Evolutionary conservation across 2,329 filamentous ascomycete species (phyloP).

Genomic region (Escovopsis weberi): DNA sequence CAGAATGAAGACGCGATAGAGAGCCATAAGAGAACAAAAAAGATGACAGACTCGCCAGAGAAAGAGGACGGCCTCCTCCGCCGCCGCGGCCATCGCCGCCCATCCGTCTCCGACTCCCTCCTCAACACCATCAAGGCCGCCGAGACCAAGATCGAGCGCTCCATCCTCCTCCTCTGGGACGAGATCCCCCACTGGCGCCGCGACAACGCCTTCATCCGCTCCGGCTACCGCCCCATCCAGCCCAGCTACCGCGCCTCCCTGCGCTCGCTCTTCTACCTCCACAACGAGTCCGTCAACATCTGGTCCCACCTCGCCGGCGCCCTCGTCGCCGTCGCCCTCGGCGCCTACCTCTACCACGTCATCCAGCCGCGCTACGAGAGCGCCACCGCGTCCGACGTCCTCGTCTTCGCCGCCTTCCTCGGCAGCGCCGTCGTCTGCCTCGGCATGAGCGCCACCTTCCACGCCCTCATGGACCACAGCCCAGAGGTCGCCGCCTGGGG

Average conservation of each 20-base stretch:
- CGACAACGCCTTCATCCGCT: slow-evolving; percentile 41
- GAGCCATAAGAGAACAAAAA: not conserved
- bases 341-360: slow-evolving; percentile 37
- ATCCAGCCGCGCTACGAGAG: slow-evolving; percentile 51
- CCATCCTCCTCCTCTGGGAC: slow-evolving; percentile 39
- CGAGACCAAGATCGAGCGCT: slow-evolving; percentile 25
- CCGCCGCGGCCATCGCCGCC: slow-evolving; percentile 15
- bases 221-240: slow-evolving; percentile 38
- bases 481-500: slow-evolving; percentile 63
- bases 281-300: slow-evolving; percentile 51
- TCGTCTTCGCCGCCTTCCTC: slow-evolving; percentile 69
- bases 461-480: slow-evolving; percentile 76
- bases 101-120: slow-evolving; percentile 15
- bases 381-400: slow-evolving; percentile 47
- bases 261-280: slow-evolving; percentile 35
- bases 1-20: no score
- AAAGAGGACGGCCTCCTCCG: slow-evolving; percentile 10
- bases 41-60: not conserved
- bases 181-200: slow-evolving; percentile 44
- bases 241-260: slow-evolving; percentile 33
- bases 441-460: slow-evolving; percentile 73
- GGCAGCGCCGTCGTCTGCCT: slow-evolving; percentile 57
- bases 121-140: slow-evolving; percentile 15
- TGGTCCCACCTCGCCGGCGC: slow-evolving; percentile 54
- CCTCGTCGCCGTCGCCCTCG: slow-evolving; percentile 37